Evolutionary conservation across 2,329 filamentous ascomycete species (phyloP), one percentile per base, ranked within the genome.

Genomic region (Alternaria sp.): DNA sequence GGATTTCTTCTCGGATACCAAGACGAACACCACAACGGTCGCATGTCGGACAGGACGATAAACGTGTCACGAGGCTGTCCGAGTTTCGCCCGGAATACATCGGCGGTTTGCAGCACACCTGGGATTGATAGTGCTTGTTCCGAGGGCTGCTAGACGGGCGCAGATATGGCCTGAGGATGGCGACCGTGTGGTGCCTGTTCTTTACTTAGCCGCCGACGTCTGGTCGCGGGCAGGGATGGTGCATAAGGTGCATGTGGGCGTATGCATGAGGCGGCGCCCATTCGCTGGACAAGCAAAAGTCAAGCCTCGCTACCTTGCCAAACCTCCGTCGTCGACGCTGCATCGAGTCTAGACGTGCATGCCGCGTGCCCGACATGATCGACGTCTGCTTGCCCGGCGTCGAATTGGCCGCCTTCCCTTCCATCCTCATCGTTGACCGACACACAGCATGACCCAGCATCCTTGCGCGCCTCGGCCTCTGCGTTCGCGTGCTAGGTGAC

Each of bases 281-380:
- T 73, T 73, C 62, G 71, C 68, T 65, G 51, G 59, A 26, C 59
- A 52, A 43, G 40, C 43, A 47, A 44, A 43, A 57, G 25, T 64
- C 68, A 70, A 72, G 69, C 65, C 63, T 70, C 65, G 62, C 64
- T 61, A 60, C 61, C 46, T 50, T 5, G 66, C 66, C 65, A 66
- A 65, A 57, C 65, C 59, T 65, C 64, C 44, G 62, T 45, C 11
- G 28, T 43, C 56, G 43, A 59, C 19, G 19, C 64, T 61, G 52
- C 21, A 54, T 62, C 32, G 21, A 51, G 65, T 28, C 46, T 60
- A 56, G 59, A 43, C 15, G 26, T 45, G 56, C 49, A 51, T 32
- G 47, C 57, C 54, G 51, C 60, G 59, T 64, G 68, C 59, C 65
- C 59, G 62, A 60, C 49, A 62, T 62, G 50, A 64, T 70, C 65